Conservation (phyloP, 192 early-diverging fungal genomes). For the Linnemannia zychae region DNA sequence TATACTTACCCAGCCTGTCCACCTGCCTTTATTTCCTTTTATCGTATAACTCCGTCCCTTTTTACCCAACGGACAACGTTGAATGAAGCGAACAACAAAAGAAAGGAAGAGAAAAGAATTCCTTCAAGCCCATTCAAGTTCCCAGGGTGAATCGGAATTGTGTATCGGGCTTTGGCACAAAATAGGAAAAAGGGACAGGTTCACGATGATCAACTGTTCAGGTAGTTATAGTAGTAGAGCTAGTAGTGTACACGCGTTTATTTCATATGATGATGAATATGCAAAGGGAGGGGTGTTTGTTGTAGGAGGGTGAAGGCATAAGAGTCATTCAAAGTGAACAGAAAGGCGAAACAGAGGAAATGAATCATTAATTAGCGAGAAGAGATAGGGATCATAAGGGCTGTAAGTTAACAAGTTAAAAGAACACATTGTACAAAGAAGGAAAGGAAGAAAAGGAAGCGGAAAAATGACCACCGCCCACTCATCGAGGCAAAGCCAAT, state of each 20-base stretch:
- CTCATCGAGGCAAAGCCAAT: background rate
- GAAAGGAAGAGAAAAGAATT: too few relatives aligned
- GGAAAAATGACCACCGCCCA: background rate
- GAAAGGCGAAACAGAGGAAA: background rate
- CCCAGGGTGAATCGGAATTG: background rate
- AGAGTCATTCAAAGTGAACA: background rate
- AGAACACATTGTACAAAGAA: too few relatives aligned
- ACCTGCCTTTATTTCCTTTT: background rate
- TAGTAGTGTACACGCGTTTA: slow-evolving; percentile 9
- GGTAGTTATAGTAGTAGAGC: background rate
- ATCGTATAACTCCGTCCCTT: background rate
- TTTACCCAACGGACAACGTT: background rate
- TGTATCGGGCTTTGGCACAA: background rate
- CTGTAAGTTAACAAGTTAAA: too few relatives aligned
- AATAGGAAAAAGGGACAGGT: background rate
- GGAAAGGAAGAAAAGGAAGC: background rate
- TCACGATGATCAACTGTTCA: background rate
- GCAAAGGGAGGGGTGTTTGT: background rate
- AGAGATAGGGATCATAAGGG: too few relatives aligned
- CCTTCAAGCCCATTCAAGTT: background rate
- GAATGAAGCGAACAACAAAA: too few relatives aligned
- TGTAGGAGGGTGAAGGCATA: background rate
- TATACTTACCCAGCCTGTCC: too few relatives aligned
- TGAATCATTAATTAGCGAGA: background rate
- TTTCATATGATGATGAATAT: slow-evolving; percentile 1